These are phyloP conservation scores for Neurospora africana DNA, from an alignment of 495 filamentous ascomycete genomes.

Conservation along the genomic window DNA sequence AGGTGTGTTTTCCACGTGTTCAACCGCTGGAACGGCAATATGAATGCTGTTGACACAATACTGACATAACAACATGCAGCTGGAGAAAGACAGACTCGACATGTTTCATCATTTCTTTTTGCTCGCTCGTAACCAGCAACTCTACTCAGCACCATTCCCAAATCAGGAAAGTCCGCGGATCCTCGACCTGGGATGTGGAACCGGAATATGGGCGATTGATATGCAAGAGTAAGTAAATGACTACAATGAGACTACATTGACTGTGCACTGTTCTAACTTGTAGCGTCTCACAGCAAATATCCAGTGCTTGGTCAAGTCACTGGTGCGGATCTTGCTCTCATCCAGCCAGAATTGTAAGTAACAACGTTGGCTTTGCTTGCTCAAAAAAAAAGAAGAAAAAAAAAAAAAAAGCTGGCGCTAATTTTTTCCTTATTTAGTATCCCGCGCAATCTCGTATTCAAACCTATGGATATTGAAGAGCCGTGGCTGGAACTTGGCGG, in stretches of 20 bases:
- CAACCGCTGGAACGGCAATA: background rate
- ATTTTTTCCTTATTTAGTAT: conserved; percentile 39
- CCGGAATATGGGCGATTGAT: conserved; percentile 86
- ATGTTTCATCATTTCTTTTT: conserved; percentile 67
- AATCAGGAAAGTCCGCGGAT: conserved; percentile 35
- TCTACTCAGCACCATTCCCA: conserved; percentile 45
- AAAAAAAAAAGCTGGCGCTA: background rate
- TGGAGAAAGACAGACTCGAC: conserved; percentile 66
- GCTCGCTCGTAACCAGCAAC: conserved; percentile 50
- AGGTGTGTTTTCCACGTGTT: conserved; percentile 28
- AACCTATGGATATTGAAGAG: conserved; percentile 67
- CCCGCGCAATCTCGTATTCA: conserved; percentile 58
- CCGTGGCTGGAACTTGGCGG: conserved; percentile 63
- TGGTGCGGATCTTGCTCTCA: conserved; percentile 56
- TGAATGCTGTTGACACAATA: background rate
- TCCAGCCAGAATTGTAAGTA: conserved; percentile 63
- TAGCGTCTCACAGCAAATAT: conserved; percentile 17
- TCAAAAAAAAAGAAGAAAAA: background rate
- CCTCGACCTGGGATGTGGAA: conserved; percentile 79
- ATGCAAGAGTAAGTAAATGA: conserved; percentile 57
- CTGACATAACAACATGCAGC: conserved; percentile 24
- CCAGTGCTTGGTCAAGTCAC: conserved; percentile 6
- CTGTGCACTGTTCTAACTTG: background rate
- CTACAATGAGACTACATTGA: background rate
- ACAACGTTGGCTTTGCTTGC: background rate